A percentile compares a stretch with the other conserved stretches of the same genome.
Conservation (phyloP, 331 rosid genomes). For the Quercus lobata region DNA sequence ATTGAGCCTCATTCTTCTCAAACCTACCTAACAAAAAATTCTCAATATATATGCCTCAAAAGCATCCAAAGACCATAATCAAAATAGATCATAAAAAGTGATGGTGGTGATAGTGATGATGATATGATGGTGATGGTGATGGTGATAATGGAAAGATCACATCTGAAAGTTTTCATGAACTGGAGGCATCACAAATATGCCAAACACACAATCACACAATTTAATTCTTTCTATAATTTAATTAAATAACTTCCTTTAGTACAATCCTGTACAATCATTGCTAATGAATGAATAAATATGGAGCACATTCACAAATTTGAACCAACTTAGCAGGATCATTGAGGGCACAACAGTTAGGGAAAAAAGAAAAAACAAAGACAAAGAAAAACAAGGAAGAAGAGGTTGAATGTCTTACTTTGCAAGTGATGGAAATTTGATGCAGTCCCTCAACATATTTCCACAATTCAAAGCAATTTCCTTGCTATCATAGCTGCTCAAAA, state of each 20-base stretch:
- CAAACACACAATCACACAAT: background rate
- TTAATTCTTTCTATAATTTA: background rate
- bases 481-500: slow-evolving; percentile 83
- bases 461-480: slow-evolving; percentile 89
- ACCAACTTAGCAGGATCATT: slow-evolving; percentile 11
- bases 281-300: slow-evolving; percentile 1
- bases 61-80: slow-evolving; percentile 4
- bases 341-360: slow-evolving; percentile 1
- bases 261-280: background rate
- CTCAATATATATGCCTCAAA: background rate
- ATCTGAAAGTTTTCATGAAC: background rate
- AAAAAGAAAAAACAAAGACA: background rate
- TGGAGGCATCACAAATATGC: background rate
- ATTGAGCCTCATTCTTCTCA: slow-evolving; percentile 11
- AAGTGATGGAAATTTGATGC: slow-evolving; percentile 77
- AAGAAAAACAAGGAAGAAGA: background rate
- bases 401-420: slow-evolving; percentile 66
- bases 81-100: slow-evolving; percentile 2
- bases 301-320: background rate
- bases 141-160: background rate
- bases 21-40: background rate
- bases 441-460: slow-evolving; percentile 94
- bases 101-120: background rate
- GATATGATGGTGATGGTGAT: background rate
- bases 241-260: background rate